A percentile compares a stretch with the other conserved stretches of the same genome.
phyloP scores from a whole-genome alignment of 169 alveolate genomes.

The Perkinsus olseni region DNA sequence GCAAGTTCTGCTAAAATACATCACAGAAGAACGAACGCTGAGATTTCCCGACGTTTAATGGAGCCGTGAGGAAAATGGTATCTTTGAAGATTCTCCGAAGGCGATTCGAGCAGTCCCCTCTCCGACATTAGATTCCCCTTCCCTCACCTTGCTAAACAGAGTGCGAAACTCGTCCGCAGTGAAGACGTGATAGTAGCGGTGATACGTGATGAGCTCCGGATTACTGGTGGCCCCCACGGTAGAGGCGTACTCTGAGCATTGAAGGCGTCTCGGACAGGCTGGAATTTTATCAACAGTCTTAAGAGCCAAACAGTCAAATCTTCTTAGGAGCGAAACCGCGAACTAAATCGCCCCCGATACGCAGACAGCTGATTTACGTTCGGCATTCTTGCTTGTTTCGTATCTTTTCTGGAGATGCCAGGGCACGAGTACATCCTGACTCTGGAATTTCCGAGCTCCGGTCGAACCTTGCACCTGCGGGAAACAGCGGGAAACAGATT shows the following conservation, averaged over 20 bases:
- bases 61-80: too few relatives aligned
- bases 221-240: not conserved
- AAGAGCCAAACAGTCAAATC: too few relatives aligned
- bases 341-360: not conserved
- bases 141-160: not conserved
- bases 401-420: constrained; percentile 36
- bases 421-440: constrained; percentile 27
- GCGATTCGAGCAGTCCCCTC: too few relatives aligned
- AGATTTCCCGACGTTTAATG: too few relatives aligned
- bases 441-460: constrained; percentile 22
- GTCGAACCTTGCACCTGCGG: constrained; percentile 24
- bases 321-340: too few relatives aligned
- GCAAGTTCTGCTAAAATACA: too few relatives aligned
- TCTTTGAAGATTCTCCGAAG: too few relatives aligned
- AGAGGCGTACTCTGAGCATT: not conserved
- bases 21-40: too few relatives aligned
- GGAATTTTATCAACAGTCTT: too few relatives aligned
- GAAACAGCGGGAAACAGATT: too few relatives aligned
- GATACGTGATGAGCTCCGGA: not conserved
- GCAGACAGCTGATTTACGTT: not conserved
- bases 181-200: not conserved
- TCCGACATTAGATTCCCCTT: not conserved
- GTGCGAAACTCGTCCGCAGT: not conserved
- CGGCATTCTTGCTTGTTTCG: not conserved
- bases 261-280: not conserved